Evolutionary conservation across 495 filamentous ascomycete genomes (phyloP).

Genomic region (Lineolata rhizophorae): DNA sequence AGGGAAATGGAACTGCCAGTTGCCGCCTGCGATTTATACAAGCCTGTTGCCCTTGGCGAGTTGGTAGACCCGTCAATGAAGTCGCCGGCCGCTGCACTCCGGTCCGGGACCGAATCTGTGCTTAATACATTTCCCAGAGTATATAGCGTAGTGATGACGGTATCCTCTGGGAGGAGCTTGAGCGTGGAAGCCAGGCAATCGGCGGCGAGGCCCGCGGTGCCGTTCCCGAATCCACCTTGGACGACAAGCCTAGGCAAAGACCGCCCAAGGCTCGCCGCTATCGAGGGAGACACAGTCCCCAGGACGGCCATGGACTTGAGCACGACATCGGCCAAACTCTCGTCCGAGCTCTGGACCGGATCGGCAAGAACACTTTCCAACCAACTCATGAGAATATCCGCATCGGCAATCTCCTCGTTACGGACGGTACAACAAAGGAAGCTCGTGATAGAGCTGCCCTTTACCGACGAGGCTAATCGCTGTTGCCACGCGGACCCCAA

Average conservation of each 20-base stretch:
- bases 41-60: conserved; percentile 10
- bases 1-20: conserved; percentile 64
- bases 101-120: conserved; percentile 26
- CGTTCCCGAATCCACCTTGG: conserved; percentile 42
- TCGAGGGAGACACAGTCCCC: conserved; percentile 44
- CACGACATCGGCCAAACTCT: conserved; percentile 47
- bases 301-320: conserved; percentile 66
- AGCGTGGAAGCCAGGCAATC: conserved; percentile 62
- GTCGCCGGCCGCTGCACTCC: no score
- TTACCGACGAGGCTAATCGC: conserved; percentile 63
- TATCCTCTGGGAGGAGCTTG: conserved; percentile 66
- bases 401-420: conserved; percentile 57
- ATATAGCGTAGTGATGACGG: conserved; percentile 83
- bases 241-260: conserved; percentile 67
- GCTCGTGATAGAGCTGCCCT: conserved; percentile 56
- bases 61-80: no score
- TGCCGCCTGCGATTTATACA: background rate
- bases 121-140: conserved; percentile 83
- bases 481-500: conserved; percentile 76
- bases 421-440: conserved; percentile 68
- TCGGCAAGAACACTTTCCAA: conserved; percentile 59
- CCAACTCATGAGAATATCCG: conserved; percentile 68
- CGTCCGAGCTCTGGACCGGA: conserved; percentile 56
- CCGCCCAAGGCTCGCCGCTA: conserved; percentile 57
- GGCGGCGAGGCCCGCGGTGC: conserved; percentile 51